Percentiles rank a stretch among this genome's conserved stretches.
Conservation (phyloP, 2,329 filamentous ascomycete genomes). For the Xylariaceae sp. region DNA sequence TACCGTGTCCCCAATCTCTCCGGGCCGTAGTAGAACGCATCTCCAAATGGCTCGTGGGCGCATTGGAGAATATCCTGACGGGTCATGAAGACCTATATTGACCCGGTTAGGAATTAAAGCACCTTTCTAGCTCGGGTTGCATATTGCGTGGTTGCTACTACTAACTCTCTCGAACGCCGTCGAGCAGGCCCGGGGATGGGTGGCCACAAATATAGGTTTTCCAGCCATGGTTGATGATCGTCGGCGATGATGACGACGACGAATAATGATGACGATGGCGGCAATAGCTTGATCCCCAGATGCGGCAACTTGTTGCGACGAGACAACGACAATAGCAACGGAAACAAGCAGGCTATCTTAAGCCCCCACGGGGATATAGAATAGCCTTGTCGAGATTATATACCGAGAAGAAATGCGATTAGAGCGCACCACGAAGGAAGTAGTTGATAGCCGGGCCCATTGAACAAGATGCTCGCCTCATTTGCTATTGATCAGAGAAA, state of each 20-base stretch:
- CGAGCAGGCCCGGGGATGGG: slow-evolving; percentile 90
- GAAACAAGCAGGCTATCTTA: not conserved
- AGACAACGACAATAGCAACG: not conserved
- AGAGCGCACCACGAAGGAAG: slow-evolving; percentile 31
- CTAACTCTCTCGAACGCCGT: slow-evolving; percentile 92
- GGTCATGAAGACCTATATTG: slow-evolving; percentile 86
- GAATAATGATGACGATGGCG: not conserved
- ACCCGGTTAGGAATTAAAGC: not conserved
- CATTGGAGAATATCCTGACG: slow-evolving; percentile 75
- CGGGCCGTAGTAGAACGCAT: slow-evolving; percentile 93
- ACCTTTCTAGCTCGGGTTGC: slow-evolving; percentile 10
- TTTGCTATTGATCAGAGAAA: slow-evolving; percentile 11
- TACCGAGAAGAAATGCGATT: slow-evolving; percentile 10
- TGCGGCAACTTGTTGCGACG: not conserved
- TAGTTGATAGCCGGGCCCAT: slow-evolving; percentile 29
- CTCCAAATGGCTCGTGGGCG: slow-evolving; percentile 93
- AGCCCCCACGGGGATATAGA: not conserved
- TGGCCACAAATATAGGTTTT: slow-evolving; percentile 86
- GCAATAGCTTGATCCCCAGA: not conserved
- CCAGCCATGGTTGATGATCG: slow-evolving; percentile 55
- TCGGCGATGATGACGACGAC: not conserved
- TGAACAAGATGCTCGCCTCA: slow-evolving; percentile 23
- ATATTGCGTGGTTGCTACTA: slow-evolving; percentile 23
- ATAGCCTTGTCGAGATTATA: not conserved
- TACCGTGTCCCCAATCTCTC: slow-evolving; percentile 81